These are phyloP conservation scores for Globisporangium nodosum DNA, from an alignment of 352 stramenopile genomes.

Conservation along the genomic window DNA sequence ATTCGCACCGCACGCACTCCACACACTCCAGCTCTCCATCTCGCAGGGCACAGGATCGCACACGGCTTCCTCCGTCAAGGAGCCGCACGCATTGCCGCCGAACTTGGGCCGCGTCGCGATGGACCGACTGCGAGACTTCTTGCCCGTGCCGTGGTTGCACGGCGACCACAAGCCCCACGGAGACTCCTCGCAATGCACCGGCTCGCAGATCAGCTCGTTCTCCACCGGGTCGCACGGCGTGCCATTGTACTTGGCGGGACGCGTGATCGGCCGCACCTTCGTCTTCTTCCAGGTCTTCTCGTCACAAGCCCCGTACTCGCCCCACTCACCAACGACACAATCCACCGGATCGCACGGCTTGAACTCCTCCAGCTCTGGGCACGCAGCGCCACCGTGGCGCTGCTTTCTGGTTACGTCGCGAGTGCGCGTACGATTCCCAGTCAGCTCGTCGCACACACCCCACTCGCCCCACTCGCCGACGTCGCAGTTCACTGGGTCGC, in stretches of 20 bases:
- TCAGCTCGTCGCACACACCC: constrained; percentile 31
- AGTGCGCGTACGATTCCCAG: constrained; percentile 31
- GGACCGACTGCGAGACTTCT: constrained; percentile 28
- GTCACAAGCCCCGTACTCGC: constrained; percentile 37
- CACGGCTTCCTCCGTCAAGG: constrained; percentile 16
- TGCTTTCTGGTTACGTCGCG: constrained; percentile 17
- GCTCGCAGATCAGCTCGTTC: constrained; percentile 47
- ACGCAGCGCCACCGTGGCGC: constrained; percentile 28
- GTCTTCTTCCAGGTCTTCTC: constrained; percentile 36
- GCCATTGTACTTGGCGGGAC: constrained; percentile 33
- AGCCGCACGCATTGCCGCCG: constrained; percentile 24
- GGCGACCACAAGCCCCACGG: constrained; percentile 22
- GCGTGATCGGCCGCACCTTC: constrained; percentile 29
- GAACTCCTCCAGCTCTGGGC: constrained; percentile 22
- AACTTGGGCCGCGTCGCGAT: constrained; percentile 27
- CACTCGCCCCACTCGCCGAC: constrained; percentile 37
- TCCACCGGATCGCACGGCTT: constrained; percentile 40
- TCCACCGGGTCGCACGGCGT: constrained; percentile 28
- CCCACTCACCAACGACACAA: constrained; percentile 36
- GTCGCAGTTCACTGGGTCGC: constrained; percentile 37
- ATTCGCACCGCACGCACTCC: constrained; percentile 24
- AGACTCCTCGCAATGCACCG: constrained; percentile 42
- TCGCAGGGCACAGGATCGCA: constrained; percentile 51
- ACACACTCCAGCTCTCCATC: constrained; percentile 24
- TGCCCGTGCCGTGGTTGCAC: constrained; percentile 26